A percentile compares a stretch with the other conserved stretches of the same genome.
Evolutionary conservation across 768 basidiomycete species (phyloP).

Genomic region (Steccherinum ochraceum): DNA sequence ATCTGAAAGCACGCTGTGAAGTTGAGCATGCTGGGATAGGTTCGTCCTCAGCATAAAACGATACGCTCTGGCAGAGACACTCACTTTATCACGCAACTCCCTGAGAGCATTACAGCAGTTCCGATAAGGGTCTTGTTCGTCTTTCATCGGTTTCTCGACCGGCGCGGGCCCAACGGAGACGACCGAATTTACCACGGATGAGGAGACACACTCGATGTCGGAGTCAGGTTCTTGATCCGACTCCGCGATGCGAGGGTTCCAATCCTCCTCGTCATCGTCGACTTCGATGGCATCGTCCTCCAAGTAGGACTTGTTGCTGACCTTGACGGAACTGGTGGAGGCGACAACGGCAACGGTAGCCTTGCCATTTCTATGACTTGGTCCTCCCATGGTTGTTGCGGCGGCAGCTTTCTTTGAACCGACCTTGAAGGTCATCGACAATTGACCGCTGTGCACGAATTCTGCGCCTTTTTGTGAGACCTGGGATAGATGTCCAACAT

Average conservation of each 20-base stretch:
- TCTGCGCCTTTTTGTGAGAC: conserved; percentile 1
- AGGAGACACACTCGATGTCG: too few relatives aligned
- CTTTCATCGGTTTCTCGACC: too few relatives aligned
- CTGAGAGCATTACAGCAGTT: background rate
- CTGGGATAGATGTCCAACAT: background rate
- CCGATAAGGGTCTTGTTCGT: background rate
- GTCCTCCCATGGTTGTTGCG: conserved; percentile 10
- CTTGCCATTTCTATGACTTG: background rate
- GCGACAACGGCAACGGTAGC: background rate
- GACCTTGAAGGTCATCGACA: conserved; percentile 3
- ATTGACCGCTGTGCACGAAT: background rate
- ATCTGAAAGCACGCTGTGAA: conserved; percentile 14
- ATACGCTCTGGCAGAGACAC: background rate
- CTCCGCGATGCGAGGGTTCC: background rate
- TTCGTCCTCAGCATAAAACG: background rate
- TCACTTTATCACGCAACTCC: background rate
- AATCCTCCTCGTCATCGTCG: conserved; percentile 23
- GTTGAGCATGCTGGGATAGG: background rate
- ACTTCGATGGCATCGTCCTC: conserved; percentile 30
- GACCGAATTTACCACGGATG: background rate
- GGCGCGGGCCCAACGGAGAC: background rate
- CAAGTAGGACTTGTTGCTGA: conserved; percentile 19
- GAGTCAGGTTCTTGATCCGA: conserved; percentile 1
- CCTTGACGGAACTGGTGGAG: conserved; percentile 2
- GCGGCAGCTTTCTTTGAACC: conserved; percentile 17